Conservation (phyloP, 2,329 filamentous ascomycete species). For the Colletotrichum tabaci region DNA sequence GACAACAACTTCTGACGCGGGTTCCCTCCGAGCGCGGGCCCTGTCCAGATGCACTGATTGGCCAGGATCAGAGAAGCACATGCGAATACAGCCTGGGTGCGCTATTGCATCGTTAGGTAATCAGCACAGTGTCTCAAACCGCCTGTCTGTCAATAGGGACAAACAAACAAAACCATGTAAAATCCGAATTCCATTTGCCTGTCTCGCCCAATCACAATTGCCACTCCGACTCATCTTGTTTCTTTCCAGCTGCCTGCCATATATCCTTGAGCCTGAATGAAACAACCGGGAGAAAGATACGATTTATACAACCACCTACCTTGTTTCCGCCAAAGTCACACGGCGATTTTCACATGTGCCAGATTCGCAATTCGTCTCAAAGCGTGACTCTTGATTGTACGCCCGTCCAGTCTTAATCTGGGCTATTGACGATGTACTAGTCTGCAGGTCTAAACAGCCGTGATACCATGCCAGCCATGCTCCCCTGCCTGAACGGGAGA, state of each 20-base stretch:
- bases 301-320: too few relatives aligned
- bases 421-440: constrained; percentile 32
- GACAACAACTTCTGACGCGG: constrained; percentile 25
- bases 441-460: constrained; percentile 34
- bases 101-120: not conserved
- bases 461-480: constrained; percentile 37
- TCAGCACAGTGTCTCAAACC: not conserved
- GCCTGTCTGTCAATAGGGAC: not conserved
- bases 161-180: too few relatives aligned
- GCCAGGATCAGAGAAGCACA: constrained; percentile 15
- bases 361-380: not conserved
- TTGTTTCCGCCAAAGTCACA: too few relatives aligned
- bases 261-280: too few relatives aligned
- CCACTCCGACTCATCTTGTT: too few relatives aligned
- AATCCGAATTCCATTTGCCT: not conserved
- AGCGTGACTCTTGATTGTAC: constrained; percentile 22
- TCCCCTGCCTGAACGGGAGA: constrained; percentile 15
- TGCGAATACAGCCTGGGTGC: not conserved
- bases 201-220: not conserved
- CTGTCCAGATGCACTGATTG: constrained; percentile 23
- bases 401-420: constrained; percentile 16
- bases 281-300: too few relatives aligned
- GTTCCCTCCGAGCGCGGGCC: constrained; percentile 28
- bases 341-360: too few relatives aligned
- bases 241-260: not conserved